Evolutionary conservation across 148 eudicot species (phyloP), one percentile per base, ranked within the genome.

Genomic region (Cornus kousa): DNA sequence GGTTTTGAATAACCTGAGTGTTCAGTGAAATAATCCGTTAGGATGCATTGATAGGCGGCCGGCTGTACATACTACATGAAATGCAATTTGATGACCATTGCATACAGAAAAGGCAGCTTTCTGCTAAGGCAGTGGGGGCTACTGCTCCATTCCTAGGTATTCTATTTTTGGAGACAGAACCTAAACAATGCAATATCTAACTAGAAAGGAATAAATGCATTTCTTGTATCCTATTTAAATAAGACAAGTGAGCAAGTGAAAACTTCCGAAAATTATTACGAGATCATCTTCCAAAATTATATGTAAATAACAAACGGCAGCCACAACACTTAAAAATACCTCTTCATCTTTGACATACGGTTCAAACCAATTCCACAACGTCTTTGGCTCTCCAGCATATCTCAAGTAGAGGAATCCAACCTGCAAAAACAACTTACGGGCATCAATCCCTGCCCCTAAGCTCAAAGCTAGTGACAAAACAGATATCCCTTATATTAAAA

Each of bases 301-400:
- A 53, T 53, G 19, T 12, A 5, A 53, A 14, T 53, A 53, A 53
- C 19, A 53, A 53, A 53, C 66, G 60, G 57, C 55, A 59, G n/a
- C 24, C 11, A 66, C 50, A 48, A 74, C 66, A 80, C 55, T 70
- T 59, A 7, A 68, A 20, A 64, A 65, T 95, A 95, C 99, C 99
- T 95, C 99, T 2, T 91, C 93, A 85, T 95, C 99, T 87, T 81
- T 82, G 74, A 95, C 74, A 86, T 90, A 95, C 33, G 94, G 97
- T 78, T 95, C 99, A 79, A 85, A 91, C 99, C 99, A 95, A 82
- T 74, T 87, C 99, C 99, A 95, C 80, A 95, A 83, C 11, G 93
- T 87, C 81, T 93, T 95, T 46, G 97, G 90, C 82, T 95, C 99
- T 55, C 88, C 99, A 72, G 93, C 92, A 88, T 93, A 93, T 81